phyloP scores from a whole-genome alignment of 2,329 filamentous ascomycete species.

The Shiraia sp. region DNA sequence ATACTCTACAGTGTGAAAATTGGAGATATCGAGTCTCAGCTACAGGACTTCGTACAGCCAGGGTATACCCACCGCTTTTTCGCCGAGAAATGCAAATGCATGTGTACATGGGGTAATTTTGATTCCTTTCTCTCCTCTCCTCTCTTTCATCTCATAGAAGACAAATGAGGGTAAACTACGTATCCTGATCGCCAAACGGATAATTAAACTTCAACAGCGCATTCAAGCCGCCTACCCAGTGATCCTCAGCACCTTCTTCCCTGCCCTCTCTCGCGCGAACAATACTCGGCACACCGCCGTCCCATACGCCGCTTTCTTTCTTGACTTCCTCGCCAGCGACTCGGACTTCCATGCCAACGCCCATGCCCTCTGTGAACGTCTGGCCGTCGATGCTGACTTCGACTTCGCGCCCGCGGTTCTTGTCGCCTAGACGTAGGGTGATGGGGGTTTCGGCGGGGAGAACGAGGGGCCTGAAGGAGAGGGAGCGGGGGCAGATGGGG shows the following conservation, averaged over 20 bases:
- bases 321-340: constrained; percentile 82
- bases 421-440: constrained; percentile 75
- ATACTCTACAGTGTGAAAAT: too few species aligned
- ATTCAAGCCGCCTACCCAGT: constrained; percentile 95
- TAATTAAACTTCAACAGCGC: constrained; percentile 96
- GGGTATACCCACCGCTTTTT: too few species aligned
- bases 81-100: too few species aligned
- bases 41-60: too few species aligned
- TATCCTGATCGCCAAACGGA: constrained; percentile 72
- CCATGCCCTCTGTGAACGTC: constrained; percentile 48
- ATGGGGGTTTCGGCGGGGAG: constrained; percentile 85
- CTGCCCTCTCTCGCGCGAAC: constrained; percentile 62
- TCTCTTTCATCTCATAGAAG: too few species aligned
- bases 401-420: constrained; percentile 53
- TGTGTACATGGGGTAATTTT: too few species aligned
- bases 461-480: constrained; percentile 90
- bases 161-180: too few species aligned
- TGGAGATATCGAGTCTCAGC: too few species aligned
- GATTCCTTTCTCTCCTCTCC: too few species aligned
- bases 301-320: constrained; percentile 55
- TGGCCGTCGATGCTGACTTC: constrained; percentile 57
- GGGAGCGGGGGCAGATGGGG: constrained; percentile 87
- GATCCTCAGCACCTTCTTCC: constrained; percentile 69
- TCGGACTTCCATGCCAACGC: constrained; percentile 69
- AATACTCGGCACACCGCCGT: constrained; percentile 87